Percentiles rank a stretch among this genome's conserved stretches.
These are phyloP conservation scores for Penicillium sp. DNA, from an alignment of 2,329 filamentous ascomycete species.

Conservation along the genomic window DNA sequence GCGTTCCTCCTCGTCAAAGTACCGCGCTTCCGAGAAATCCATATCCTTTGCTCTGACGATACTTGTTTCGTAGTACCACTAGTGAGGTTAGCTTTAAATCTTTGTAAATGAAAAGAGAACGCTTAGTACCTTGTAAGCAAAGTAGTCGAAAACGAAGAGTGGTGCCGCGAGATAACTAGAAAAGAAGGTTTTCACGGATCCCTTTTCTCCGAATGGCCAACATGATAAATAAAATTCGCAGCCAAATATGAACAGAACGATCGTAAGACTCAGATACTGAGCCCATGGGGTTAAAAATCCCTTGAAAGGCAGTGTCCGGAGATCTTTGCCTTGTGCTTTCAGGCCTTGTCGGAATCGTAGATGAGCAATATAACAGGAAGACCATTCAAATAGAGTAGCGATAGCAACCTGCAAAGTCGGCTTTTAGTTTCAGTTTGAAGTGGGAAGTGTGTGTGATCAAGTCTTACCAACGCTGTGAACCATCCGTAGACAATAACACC, in stretches of 20 bases:
- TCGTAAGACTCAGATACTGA: constrained; percentile 29
- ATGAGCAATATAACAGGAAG: constrained; percentile 30
- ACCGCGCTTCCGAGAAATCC: constrained; percentile 28
- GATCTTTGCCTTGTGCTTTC: constrained; percentile 31
- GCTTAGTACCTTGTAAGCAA: constrained; percentile 27
- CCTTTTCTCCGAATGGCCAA: constrained; percentile 35
- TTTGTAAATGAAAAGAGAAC: not conserved
- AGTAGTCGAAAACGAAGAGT: constrained; percentile 36
- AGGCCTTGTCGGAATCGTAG: constrained; percentile 34
- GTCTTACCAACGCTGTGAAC: constrained; percentile 35
- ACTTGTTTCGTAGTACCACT: constrained; percentile 28
- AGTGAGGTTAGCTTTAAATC: not conserved
- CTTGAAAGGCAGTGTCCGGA: constrained; percentile 29
- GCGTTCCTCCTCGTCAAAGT: constrained; percentile 30
- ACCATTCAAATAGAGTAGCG: constrained; percentile 37
- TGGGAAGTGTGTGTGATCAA: too few species aligned
- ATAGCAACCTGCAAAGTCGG: constrained; percentile 30
- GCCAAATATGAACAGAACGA: constrained; percentile 34
- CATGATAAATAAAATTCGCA: constrained; percentile 40
- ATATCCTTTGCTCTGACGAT: constrained; percentile 27
- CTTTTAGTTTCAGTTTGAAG: not conserved
- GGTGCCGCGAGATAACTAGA: constrained; percentile 38
- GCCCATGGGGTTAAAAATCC: constrained; percentile 30
- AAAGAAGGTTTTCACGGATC: constrained; percentile 37
- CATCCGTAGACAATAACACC: constrained; percentile 35